Evolutionary conservation across 2,329 filamentous ascomycete species (phyloP).

Genomic region (Fusarium buxicola): DNA sequence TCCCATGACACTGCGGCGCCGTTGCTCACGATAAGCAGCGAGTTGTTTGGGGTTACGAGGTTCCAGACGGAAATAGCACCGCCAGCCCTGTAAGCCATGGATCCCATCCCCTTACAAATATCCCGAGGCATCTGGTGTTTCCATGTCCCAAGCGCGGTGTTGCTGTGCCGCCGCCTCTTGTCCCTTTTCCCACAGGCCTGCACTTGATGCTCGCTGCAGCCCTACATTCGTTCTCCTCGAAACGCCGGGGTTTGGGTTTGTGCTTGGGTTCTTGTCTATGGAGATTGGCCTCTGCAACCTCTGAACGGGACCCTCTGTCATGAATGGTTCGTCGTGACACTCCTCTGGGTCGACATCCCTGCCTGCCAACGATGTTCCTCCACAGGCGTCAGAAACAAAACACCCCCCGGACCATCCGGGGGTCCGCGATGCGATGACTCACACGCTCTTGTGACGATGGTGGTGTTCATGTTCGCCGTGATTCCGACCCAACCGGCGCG

Average conservation of each 20-base stretch:
- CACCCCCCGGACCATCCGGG: constrained; percentile 20
- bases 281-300: not conserved
- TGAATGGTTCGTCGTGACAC: constrained; percentile 35
- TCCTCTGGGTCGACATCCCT: constrained; percentile 42
- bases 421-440: constrained; percentile 42
- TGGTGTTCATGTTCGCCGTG: constrained; percentile 16
- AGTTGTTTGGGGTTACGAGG: constrained; percentile 17
- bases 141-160: not conserved
- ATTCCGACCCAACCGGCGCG: constrained; percentile 24
- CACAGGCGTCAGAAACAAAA: constrained; percentile 9
- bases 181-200: constrained; percentile 1
- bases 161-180: constrained; percentile 35
- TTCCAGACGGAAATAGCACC: constrained; percentile 38
- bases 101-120: constrained; percentile 11
- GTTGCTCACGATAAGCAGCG: constrained; percentile 2
- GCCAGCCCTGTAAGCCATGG: constrained; percentile 20
- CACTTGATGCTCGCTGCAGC: constrained; percentile 24
- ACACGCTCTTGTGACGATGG: constrained; percentile 34
- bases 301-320: not conserved
- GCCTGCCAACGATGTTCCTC: constrained; percentile 29
- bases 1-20: constrained; percentile 8
- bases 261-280: constrained; percentile 14
- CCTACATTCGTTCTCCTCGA: constrained; percentile 27
- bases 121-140: not conserved
- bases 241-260: constrained; percentile 16